phyloP scores from a whole-genome alignment of 805 yeast species.

The Candida glaebosa region DNA sequence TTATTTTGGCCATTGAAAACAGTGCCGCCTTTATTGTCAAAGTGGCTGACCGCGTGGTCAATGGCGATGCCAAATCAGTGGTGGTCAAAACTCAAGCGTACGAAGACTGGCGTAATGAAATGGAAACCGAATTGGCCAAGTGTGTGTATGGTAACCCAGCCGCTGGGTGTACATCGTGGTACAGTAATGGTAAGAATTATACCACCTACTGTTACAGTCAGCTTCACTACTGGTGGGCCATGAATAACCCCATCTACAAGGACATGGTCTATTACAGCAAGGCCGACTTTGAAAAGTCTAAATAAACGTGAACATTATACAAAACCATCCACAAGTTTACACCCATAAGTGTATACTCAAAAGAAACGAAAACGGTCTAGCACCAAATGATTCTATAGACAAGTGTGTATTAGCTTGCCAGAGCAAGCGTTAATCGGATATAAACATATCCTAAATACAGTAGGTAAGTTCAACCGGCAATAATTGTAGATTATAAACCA shows the following conservation, averaged over 20 bases:
- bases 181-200: constrained; percentile 25
- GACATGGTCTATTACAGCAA: constrained; percentile 16
- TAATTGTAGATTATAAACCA: no score
- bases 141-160: constrained; percentile 35
- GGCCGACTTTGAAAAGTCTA: neutral
- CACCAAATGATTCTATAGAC: no score
- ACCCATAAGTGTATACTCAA: no score
- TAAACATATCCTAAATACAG: no score
- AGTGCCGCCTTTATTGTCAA: constrained; percentile 20
- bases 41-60: constrained; percentile 23
- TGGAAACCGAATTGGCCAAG: constrained; percentile 22
- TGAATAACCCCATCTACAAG: constrained; percentile 21
- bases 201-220: constrained; percentile 39
- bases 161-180: constrained; percentile 44
- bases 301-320: neutral
- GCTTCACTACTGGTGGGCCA: constrained; percentile 25
- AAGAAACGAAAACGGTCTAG: no score
- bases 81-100: constrained; percentile 29
- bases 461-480: no score
- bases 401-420: no score
- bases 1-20: constrained; percentile 37
- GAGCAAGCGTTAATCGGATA: no score
- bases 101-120: constrained; percentile 28
- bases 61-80: constrained; percentile 26
- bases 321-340: no score